Evolutionary conservation across 352 stramenopile genomes (phyloP).

Genomic region (Globisporangium barbulae): DNA sequence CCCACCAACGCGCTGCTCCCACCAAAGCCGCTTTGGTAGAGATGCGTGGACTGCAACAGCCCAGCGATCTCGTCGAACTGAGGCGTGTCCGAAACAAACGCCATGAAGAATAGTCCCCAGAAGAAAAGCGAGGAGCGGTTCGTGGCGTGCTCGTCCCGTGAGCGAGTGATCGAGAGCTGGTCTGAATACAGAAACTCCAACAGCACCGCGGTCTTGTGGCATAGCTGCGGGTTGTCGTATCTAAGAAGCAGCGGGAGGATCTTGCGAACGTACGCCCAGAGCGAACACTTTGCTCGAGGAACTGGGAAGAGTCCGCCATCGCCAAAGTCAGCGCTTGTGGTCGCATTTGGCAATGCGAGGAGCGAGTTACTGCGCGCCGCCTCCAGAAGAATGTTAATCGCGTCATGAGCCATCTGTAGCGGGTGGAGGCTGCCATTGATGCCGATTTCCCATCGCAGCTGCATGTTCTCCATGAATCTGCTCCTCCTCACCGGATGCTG

Average conservation of each 20-base stretch:
- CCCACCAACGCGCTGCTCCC: slow-evolving; percentile 65
- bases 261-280: slow-evolving; percentile 43
- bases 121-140: slow-evolving; percentile 43
- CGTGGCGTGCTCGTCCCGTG: slow-evolving; percentile 29
- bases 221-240: slow-evolving; percentile 44
- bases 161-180: slow-evolving; percentile 18
- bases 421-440: slow-evolving; percentile 45
- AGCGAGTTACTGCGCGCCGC: slow-evolving; percentile 67
- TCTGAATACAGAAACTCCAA: slow-evolving; percentile 66
- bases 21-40: slow-evolving; percentile 45
- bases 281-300: slow-evolving; percentile 41
- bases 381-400: slow-evolving; percentile 55
- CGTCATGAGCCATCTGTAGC: slow-evolving; percentile 68
- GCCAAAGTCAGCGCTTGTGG: slow-evolving; percentile 11
- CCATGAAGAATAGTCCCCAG: slow-evolving; percentile 78
- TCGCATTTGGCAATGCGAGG: slow-evolving; percentile 15
- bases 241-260: slow-evolving; percentile 56
- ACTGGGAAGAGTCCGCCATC: slow-evolving; percentile 48
- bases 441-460: slow-evolving; percentile 77
- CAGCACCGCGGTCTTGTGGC: slow-evolving; percentile 49
- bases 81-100: slow-evolving; percentile 43
- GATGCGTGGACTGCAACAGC: slow-evolving; percentile 69
- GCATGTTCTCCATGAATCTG: slow-evolving; percentile 59
- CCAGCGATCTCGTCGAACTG: slow-evolving; percentile 59
- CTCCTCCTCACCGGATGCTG: slow-evolving; percentile 23